phyloP scores from a whole-genome alignment of 2,329 filamentous ascomycete genomes.

The Colletotrichum tropicicola region DNA sequence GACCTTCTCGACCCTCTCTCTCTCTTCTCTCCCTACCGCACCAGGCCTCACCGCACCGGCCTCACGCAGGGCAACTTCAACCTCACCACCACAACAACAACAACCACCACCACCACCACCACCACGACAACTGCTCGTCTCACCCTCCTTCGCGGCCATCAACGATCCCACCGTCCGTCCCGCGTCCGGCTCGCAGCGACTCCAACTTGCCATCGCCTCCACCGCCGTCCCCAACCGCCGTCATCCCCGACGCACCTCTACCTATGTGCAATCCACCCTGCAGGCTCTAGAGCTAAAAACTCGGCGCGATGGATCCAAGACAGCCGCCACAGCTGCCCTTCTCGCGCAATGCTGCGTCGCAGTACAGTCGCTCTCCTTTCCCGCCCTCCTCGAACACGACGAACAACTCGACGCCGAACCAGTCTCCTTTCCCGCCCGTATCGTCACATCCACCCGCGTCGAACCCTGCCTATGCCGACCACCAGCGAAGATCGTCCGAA shows the following conservation, averaged over 20 bases:
- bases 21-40: background rate
- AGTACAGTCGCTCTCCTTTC: conserved; percentile 41
- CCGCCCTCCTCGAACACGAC: conserved; percentile 20
- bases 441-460: conserved; percentile 23
- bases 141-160: background rate
- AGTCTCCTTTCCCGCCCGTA: conserved; percentile 31
- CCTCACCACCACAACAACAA: no score
- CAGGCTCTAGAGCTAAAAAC: conserved; percentile 44
- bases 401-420: conserved; percentile 23
- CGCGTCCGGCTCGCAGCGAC: background rate
- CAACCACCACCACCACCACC: no score
- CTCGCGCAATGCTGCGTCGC: conserved; percentile 36
- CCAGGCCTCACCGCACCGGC: background rate
- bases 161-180: background rate
- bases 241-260: conserved; percentile 17
- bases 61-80: background rate
- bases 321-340: conserved; percentile 44
- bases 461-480: conserved; percentile 40
- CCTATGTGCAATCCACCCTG: conserved; percentile 22
- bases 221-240: background rate
- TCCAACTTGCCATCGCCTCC: background rate
- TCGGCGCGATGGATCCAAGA: conserved; percentile 45
- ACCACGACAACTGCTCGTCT: background rate
- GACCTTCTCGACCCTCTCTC: conserved; percentile 5
- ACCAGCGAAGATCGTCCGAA: conserved; percentile 52